Evolutionary conservation across 306 rosid genomes (phyloP), one percentile per base, ranked within the genome.

Genomic region (Herpetospermum pedunculosum): DNA sequence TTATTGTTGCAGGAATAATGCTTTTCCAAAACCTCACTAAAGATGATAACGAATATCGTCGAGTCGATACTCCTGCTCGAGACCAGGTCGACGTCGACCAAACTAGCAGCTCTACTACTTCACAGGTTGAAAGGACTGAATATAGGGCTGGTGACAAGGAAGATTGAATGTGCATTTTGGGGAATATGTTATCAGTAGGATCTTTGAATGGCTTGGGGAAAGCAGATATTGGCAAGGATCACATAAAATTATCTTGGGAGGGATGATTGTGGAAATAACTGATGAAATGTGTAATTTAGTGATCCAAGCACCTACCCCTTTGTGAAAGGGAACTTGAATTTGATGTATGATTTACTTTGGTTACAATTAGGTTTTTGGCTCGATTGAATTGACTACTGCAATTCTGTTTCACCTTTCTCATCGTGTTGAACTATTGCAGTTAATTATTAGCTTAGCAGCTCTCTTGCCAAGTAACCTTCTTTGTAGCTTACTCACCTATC

Each of bases 121-220:
- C 87, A 0, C 90, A 87, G 81, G 82, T 73, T 77, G 87, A 76
- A 78, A 83, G 74, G 77, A 81, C 14, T 43, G 97, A 84, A 79
- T 80, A 88, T 49, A 73, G 43, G 78, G 59, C 84, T 62, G 97
- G 97, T 74, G 88, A 87, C 75, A 95, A 89, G 83, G 91, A 87
- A 77, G 97, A 95, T 69, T 95, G 75, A 83, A 72, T n/a, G 60
- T 72, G 49, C 74, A 67, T 29, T 74, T 30, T 49, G 58, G 43
- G 52, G 74, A 72, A 65, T 43, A 76, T 77, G 10, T 49, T 34
- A 4, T 65, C 40, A 71, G 2, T 49, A 29, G 59, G 75, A 47
- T 4, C 52, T 67, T 13, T 6, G 52, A 40, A 41, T 0, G 53
- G 74, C n/a, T 44, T 69, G 46, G 57, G 30, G 13, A 69, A 59